Percentiles rank a stretch among this genome's conserved stretches.
These are phyloP conservation scores for Peronospora destructor DNA, from an alignment of 352 stramenopile genomes.

Conservation along the genomic window DNA sequence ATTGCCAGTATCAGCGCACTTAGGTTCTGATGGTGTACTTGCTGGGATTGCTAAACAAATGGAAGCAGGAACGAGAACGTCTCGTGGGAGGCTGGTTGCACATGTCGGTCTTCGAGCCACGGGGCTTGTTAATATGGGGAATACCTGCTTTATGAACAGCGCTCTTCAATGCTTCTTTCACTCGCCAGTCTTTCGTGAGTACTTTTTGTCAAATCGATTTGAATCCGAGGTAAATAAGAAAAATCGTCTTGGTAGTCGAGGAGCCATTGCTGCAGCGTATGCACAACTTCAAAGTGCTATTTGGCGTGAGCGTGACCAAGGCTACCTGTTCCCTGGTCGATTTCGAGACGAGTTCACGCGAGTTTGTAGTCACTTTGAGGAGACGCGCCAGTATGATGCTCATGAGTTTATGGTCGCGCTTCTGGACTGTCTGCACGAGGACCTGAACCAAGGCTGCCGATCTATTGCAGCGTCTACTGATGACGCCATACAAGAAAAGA, in stretches of 20 bases:
- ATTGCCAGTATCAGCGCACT: slow-evolving; percentile 10
- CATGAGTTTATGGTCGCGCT: slow-evolving; percentile 94
- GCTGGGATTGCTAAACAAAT: slow-evolving; percentile 29
- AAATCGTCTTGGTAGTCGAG: slow-evolving; percentile 89
- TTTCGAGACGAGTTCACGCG: slow-evolving; percentile 71
- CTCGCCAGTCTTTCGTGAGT: slow-evolving; percentile 90
- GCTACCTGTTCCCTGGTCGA: slow-evolving; percentile 39
- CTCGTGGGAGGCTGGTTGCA: slow-evolving; percentile 25
- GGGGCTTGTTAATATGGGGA: slow-evolving; percentile 74
- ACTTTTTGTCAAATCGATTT: slow-evolving; percentile 91
- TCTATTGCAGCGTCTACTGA: slow-evolving; percentile 8
- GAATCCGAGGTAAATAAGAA: slow-evolving; percentile 90
- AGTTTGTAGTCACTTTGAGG: slow-evolving; percentile 58
- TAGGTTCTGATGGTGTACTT: slow-evolving; percentile 20
- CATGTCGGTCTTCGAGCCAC: slow-evolving; percentile 48
- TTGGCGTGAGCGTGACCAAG: slow-evolving; percentile 49
- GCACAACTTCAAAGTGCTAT: slow-evolving; percentile 61
- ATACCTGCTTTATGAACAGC: slow-evolving; percentile 87
- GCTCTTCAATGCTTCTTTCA: slow-evolving; percentile 91
- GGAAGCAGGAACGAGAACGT: slow-evolving; percentile 26
- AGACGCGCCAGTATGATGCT: slow-evolving; percentile 91
- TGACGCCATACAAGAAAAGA: slow-evolving; percentile 22
- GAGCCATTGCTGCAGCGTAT: slow-evolving; percentile 87
- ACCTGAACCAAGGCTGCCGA: slow-evolving; percentile 89
- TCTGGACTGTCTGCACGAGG: slow-evolving; percentile 97